Base-by-base conservation (phyloP, 768 basidiomycete species). In the Boletus vinaceobasis region DNA sequence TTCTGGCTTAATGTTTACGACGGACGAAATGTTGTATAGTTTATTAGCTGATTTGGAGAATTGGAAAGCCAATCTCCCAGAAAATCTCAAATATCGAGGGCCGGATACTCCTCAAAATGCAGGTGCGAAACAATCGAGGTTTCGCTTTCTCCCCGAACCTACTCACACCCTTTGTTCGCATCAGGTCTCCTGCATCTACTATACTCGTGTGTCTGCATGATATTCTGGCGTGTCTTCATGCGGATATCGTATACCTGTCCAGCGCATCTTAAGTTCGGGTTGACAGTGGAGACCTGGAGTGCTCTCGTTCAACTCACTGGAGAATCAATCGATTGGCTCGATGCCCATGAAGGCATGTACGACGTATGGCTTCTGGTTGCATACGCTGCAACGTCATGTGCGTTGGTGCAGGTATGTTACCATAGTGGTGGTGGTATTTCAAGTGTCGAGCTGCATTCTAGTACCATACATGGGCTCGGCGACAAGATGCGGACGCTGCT, bases 201-300 rank as follows among this genome's bases (percentile, higher is more conserved):
- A 38, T 94, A 91, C 69, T 83, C 89, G 31, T 93, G 90, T 65
- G 86, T 98, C 42, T 87, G 86, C 61, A 97, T 98, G 85, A 90
- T 98, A 71, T 95, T 97, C 74, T 97, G 93, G 86, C 88, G 96
- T 47, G 93, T 97, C 32, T 98, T 98, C 76, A 95, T 98, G 92
- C 84, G 96, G 48, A 93, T 98, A 72, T 93, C 91, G 54, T 98
- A 97, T 74, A 80, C 85, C 19, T 90, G 91, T 66, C 94, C 96
- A 9, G 83, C 83, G 11, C 93, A 97, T 65, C 81, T 96, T 65
- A 94, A 90, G 67, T 93, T 96, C 63, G 80, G 82, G 37, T 73
- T 95, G 59, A 89, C 86, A 2, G 79, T 93, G 27, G 86, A 87
- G 64, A 81, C 85, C 58, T 97, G 92, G 93, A 80, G 79, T 19